Evolutionary conservation across 805 yeast species (phyloP).

Genomic region (Wickerhamomyces chambardii): DNA sequence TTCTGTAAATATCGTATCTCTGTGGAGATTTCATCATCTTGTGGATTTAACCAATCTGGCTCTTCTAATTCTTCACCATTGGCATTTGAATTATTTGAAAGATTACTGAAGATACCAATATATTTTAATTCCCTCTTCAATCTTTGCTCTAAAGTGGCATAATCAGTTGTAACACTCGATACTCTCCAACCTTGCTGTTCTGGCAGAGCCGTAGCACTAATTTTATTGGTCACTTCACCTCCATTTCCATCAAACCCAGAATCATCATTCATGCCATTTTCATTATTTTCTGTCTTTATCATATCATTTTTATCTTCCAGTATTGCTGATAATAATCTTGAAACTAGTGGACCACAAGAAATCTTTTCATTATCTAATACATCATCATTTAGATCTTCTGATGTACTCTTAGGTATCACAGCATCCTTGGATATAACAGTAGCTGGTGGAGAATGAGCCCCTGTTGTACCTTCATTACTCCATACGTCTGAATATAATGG

Average conservation of each 20-base stretch:
- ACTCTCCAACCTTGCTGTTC: slow-evolving; percentile 41
- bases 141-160: slow-evolving; percentile 77
- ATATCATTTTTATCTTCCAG: slow-evolving; percentile 25
- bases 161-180: slow-evolving; percentile 45
- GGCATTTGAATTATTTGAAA: slow-evolving; percentile 14
- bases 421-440: slow-evolving; percentile 30
- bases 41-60: slow-evolving; percentile 64
- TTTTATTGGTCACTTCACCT: too few species aligned
- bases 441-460: slow-evolving; percentile 40
- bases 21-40: slow-evolving; percentile 90
- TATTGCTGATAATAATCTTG: slow-evolving; percentile 76
- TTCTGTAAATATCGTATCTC: slow-evolving; percentile 71
- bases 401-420: slow-evolving; percentile 47
- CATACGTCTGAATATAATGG: slow-evolving; percentile 75
- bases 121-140: slow-evolving; percentile 80
- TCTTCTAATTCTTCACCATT: slow-evolving; percentile 19
- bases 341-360: slow-evolving; percentile 87
- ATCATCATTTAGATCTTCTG: slow-evolving; percentile 50
- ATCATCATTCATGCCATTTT: slow-evolving; percentile 14
- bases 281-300: slow-evolving; percentile 11
- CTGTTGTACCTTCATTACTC: slow-evolving; percentile 70
- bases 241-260: slow-evolving; percentile 19
- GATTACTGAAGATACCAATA: slow-evolving; percentile 79
- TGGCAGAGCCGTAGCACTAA: slow-evolving; percentile 18
- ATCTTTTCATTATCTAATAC: slow-evolving; percentile 62